These are phyloP conservation scores for Scheffersomyces segobiensis DNA, from an alignment of 1,139 yeast species.

Conservation along the genomic window DNA sequence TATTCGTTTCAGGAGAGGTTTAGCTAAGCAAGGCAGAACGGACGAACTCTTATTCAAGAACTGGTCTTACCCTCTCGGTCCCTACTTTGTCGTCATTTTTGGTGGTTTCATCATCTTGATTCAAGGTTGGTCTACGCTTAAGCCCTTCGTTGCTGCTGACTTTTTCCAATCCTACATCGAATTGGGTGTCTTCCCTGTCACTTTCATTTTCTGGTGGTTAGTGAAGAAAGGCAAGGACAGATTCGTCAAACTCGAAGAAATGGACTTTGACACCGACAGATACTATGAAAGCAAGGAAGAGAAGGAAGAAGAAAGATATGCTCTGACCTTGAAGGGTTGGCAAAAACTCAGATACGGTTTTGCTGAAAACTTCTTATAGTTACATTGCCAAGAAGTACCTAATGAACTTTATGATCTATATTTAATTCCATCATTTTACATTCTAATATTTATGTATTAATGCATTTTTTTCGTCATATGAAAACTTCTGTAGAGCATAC, in stretches of 20 bases:
- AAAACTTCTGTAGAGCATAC: neutral
- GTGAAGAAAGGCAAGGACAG: conserved; percentile 46
- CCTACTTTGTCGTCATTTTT: conserved; percentile 37
- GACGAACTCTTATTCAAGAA: conserved; percentile 36
- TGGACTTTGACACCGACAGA: conserved; percentile 65
- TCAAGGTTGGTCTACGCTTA: conserved; percentile 54
- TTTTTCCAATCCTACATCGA: conserved; percentile 43
- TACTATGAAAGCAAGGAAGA: conserved; percentile 56
- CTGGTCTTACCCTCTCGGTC: conserved; percentile 47
- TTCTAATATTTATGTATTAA: neutral
- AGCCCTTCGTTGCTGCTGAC: conserved; percentile 42
- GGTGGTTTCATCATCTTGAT: conserved; percentile 38
- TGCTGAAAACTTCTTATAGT: conserved; percentile 22
- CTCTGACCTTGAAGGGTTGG: conserved; percentile 48
- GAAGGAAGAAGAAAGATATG: conserved; percentile 34
- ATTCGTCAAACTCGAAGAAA: conserved; percentile 49
- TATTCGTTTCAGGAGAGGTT: conserved; percentile 41
- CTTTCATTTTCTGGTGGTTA: conserved; percentile 45
- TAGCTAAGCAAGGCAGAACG: conserved; percentile 36
- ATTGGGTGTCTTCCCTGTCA: conserved; percentile 37
- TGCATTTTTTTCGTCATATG: neutral
- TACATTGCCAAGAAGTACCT: neutral
- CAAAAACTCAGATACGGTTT: conserved; percentile 36
- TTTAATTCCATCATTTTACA: neutral
- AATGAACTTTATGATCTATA: neutral